These are phyloP conservation scores for slime mould (Dictyostelium discoideum) DNA, from an alignment of 78 protist genomes.

Conservation along the genomic window DNA sequence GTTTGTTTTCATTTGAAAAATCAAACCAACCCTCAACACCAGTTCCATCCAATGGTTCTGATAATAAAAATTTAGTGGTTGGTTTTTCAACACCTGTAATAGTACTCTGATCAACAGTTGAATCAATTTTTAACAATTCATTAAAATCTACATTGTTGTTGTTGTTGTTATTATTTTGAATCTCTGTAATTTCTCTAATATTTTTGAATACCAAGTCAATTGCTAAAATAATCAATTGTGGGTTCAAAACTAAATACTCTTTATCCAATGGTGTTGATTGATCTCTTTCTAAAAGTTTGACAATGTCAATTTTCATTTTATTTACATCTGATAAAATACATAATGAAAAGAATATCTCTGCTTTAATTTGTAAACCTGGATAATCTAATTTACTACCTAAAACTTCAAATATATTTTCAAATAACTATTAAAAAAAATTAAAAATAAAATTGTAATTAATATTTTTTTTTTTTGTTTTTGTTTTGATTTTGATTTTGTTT, in stretches of 20 bases:
- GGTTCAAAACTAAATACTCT: background rate
- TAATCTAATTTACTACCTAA: slow-evolving; percentile 21
- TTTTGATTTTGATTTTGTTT: background rate
- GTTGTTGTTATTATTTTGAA: background rate
- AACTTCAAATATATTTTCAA: slow-evolving; percentile 51
- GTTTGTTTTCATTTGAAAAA: slow-evolving; percentile 15
- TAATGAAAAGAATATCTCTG: slow-evolving; percentile 65
- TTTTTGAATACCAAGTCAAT: slow-evolving; percentile 34
- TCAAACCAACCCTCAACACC: slow-evolving; percentile 22
- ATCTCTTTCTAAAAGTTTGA: background rate
- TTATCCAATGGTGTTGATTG: background rate
- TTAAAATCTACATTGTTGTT: background rate
- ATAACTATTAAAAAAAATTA: background rate
- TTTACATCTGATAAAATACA: slow-evolving; percentile 70
- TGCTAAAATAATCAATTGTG: slow-evolving; percentile 57
- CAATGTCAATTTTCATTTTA: slow-evolving; percentile 31
- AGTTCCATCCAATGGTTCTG: slow-evolving; percentile 1
- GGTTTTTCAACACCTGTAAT: slow-evolving; percentile 1
- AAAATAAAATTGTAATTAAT: background rate
- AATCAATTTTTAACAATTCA: background rate
- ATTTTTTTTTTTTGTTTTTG: background rate
- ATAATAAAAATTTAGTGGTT: slow-evolving; percentile 30
- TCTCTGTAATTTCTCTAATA: background rate
- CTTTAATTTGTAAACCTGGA: slow-evolving; percentile 33
- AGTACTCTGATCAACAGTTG: background rate